phyloP scores from a whole-genome alignment of 2,329 filamentous ascomycete genomes.

The Emmonsia crescens region DNA sequence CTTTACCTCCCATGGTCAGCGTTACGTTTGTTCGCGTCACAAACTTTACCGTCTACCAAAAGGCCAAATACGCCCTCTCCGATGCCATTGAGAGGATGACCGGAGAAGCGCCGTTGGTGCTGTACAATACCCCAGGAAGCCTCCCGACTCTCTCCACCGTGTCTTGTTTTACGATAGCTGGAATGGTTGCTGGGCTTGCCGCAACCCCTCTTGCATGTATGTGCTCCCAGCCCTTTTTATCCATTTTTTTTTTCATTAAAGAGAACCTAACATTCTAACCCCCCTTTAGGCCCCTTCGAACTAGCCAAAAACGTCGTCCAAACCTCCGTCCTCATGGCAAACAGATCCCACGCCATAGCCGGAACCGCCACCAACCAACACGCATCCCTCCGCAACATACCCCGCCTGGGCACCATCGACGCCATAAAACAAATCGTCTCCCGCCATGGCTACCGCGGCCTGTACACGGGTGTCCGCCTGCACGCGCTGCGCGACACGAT shows the following conservation, averaged over 20 bases:
- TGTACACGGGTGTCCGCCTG: constrained; percentile 37
- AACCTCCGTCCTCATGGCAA: constrained; percentile 37
- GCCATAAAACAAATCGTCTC: constrained; percentile 34
- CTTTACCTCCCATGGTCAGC: constrained; percentile 35
- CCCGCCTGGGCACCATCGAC: constrained; percentile 32
- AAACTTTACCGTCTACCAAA: constrained; percentile 38
- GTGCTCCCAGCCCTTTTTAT: constrained; percentile 11
- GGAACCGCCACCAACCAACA: constrained; percentile 19
- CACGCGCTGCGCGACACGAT: constrained; percentile 37
- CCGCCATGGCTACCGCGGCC: constrained; percentile 33
- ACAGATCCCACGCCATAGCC: constrained; percentile 28
- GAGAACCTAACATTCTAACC: not conserved
- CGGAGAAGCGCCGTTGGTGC: constrained; percentile 30
- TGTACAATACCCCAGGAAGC: constrained; percentile 33
- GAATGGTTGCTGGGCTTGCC: constrained; percentile 32
- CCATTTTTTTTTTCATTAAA: not conserved
- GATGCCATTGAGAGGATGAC: constrained; percentile 30
- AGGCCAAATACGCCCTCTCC: constrained; percentile 32
- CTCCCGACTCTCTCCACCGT: constrained; percentile 32
- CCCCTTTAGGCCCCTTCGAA: constrained; percentile 34
- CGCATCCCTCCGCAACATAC: constrained; percentile 26
- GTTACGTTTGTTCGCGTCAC: constrained; percentile 36
- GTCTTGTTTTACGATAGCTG: constrained; percentile 33
- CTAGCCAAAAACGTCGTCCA: constrained; percentile 40
- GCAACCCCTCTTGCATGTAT: constrained; percentile 36